phyloP scores from a whole-genome alignment of 257 asterid genomes.

The Solanum bukasovii region DNA sequence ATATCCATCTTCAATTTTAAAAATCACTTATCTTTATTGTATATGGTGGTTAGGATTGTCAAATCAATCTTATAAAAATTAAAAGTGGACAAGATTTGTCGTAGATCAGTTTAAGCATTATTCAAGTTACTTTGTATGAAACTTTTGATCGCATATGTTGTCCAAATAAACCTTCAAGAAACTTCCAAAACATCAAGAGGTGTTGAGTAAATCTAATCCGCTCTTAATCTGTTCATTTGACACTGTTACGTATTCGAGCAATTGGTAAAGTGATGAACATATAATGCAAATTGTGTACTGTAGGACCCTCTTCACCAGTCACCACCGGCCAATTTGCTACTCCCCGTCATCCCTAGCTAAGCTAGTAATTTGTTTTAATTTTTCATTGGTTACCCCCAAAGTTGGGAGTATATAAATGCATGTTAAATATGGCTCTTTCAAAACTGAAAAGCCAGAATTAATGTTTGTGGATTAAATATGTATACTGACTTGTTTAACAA shows the following conservation, averaged over 20 bases:
- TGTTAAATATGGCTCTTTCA: background rate
- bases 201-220: background rate
- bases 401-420: background rate
- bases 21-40: background rate
- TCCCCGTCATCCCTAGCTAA: background rate
- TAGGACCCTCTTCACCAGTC: background rate
- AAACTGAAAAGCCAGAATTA: constrained; percentile 5
- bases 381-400: background rate
- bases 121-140: background rate
- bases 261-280: background rate
- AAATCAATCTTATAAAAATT: background rate
- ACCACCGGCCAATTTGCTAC: background rate
- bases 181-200: background rate
- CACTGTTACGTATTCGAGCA: background rate
- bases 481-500: background rate
- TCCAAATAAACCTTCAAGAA: background rate
- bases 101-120: background rate
- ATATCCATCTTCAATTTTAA: background rate
- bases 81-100: background rate
- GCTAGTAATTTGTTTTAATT: background rate
- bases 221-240: background rate
- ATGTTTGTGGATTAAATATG: background rate
- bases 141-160: background rate
- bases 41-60: background rate
- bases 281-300: background rate